Evolutionary conservation across 106 monocot genomes (phyloP), one percentile per base, ranked within the genome.

Genomic region (Chionographis japonica): DNA sequence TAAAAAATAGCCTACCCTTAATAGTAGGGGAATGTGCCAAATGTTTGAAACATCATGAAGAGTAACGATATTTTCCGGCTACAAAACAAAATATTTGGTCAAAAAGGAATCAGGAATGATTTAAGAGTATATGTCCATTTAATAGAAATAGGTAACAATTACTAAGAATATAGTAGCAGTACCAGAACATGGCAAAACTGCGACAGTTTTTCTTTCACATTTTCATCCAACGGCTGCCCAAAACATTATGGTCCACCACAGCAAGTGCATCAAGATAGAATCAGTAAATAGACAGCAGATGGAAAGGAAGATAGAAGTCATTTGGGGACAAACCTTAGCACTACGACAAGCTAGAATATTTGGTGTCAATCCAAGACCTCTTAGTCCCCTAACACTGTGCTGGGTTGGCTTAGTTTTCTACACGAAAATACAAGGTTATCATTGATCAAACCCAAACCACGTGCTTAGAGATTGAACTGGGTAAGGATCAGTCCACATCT

Each of bases 11-110:
- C 60, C n/a, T 80, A 92, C 97, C 84, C 71, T 92, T 72, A 98
- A 68, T 8, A 98, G 66, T 52, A 87, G 82, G 70, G 97, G 97
- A 67, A 98, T 87, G 71, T 76, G 90, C 92, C 97, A 98, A 56
- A 92, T 90, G 72, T 98, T 98, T 40, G 92, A 71, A 74, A 98
- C 97, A 83, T 98, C 92, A 77, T 90, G 73, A 57, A 98, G 80
- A 40, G 84, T 98, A 43, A 92, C 10, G 37, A 98, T 89, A 72
- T 87, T 83, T 52, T 67, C 40, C 6, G 71, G 89, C 97, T 99
- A 78, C 54, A 91, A 63, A 62, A 64, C 20, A 42, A 70, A 38
- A 41, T 41, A 13, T 52, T 52, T 5, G 14, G 53, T 57, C 2
- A 41, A 65, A 13, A 67, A 35, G 1, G 27, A 59, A 65, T 59